phyloP scores from a whole-genome alignment of 2,329 filamentous ascomycete species.

The Alternaria sp. region DNA sequence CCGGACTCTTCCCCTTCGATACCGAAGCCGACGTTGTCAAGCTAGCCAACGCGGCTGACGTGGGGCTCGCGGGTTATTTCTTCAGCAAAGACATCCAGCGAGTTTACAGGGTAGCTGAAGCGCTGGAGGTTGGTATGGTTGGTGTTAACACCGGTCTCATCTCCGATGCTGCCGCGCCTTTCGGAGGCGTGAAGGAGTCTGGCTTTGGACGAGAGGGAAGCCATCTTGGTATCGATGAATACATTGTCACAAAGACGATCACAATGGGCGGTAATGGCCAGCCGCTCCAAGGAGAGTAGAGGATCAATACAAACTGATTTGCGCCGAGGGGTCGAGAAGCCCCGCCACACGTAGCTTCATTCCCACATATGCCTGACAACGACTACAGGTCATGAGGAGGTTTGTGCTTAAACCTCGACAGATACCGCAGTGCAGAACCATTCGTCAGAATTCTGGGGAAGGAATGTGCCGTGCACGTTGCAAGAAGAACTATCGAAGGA shows the following conservation, averaged over 20 bases:
- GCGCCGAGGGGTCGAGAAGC: neutral
- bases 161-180: slow-evolving; percentile 55
- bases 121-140: slow-evolving; percentile 84
- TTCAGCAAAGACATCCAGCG: slow-evolving; percentile 70
- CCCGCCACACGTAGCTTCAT: neutral
- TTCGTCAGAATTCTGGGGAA: neutral
- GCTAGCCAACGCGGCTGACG: slow-evolving; percentile 80
- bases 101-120: slow-evolving; percentile 66
- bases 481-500: neutral
- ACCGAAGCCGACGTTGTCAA: slow-evolving; percentile 87
- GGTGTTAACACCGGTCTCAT: slow-evolving; percentile 64
- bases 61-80: slow-evolving; percentile 94
- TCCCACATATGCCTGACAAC: neutral
- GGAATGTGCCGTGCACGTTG: neutral
- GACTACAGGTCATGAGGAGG: neutral
- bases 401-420: neutral
- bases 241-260: slow-evolving; percentile 55
- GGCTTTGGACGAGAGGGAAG: slow-evolving; percentile 61
- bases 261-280: slow-evolving; percentile 67
- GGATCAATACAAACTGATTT: neutral
- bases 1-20: slow-evolving; percentile 85
- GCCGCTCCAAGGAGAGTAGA: slow-evolving; percentile 56
- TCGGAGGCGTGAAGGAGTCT: slow-evolving; percentile 58
- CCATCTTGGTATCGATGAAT: slow-evolving; percentile 58
- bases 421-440: neutral